A percentile compares a stretch with the other conserved stretches of the same genome.
Conservation (phyloP, 2,329 filamentous ascomycete genomes). For the Neocucurbitaria cava region DNA sequence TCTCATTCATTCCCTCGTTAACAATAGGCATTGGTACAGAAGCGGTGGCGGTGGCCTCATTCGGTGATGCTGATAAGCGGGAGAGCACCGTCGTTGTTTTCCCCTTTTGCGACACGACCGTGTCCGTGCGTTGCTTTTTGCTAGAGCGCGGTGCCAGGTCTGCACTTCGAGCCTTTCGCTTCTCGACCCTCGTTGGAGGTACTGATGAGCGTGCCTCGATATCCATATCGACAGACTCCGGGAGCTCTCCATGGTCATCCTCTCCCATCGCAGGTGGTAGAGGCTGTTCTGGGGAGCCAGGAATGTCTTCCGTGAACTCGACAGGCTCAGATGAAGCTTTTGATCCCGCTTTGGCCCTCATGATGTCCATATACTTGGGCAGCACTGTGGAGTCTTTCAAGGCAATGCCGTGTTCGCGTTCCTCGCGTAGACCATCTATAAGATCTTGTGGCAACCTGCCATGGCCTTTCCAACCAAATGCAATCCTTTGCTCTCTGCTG, state of each 20-base stretch:
- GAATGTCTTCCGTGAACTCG: neutral
- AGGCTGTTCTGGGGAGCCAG: neutral
- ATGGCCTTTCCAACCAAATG: conserved; percentile 30
- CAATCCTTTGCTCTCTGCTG: conserved; percentile 33
- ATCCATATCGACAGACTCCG: neutral
- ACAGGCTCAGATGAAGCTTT: neutral
- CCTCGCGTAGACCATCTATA: conserved; percentile 31
- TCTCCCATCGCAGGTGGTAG: neutral
- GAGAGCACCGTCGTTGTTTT: neutral
- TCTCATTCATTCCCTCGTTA: too few species aligned
- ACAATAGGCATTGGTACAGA: too few species aligned
- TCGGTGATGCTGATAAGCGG: neutral
- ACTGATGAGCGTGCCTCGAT: neutral
- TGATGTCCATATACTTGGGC: conserved; percentile 11
- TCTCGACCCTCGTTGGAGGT: neutral
- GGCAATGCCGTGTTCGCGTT: conserved; percentile 25
- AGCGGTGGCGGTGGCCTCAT: neutral
- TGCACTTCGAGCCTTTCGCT: conserved; percentile 9
- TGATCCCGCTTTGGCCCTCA: conserved; percentile 8
- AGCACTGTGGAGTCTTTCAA: conserved; percentile 27
- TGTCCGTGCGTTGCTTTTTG: conserved; percentile 11
- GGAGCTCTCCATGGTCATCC: neutral
- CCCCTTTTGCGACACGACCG: neutral
- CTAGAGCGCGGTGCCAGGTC: neutral
- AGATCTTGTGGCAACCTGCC: conserved; percentile 34